These are phyloP conservation scores for Zychaea mexicana DNA, from an alignment of 371 early-diverging fungal genomes.

Conservation along the genomic window DNA sequence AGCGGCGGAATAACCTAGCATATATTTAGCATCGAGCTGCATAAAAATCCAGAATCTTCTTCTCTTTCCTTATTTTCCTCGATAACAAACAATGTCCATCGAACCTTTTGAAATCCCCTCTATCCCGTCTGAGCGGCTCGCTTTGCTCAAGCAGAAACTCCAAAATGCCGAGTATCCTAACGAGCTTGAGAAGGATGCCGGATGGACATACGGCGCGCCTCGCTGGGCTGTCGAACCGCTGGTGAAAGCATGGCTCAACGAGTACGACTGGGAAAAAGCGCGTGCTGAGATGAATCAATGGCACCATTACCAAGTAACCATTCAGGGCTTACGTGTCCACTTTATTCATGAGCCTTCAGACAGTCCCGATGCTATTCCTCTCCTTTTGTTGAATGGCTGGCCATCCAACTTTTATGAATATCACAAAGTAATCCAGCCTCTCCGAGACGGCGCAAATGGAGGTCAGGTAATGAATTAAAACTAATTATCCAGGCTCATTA, in stretches of 20 bases:
- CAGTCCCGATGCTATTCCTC: conserved; percentile 51
- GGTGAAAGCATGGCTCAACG: conserved; percentile 42
- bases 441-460: conserved; percentile 31
- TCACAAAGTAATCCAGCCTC: conserved; percentile 51
- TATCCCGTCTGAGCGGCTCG: conserved; percentile 15
- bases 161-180: conserved; percentile 23
- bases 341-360: conserved; percentile 59
- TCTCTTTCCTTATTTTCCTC: no score
- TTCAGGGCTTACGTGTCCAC: conserved; percentile 54
- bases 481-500: no score
- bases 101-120: conserved; percentile 28
- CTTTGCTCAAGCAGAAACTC: conserved; percentile 15
- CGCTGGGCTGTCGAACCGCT: conserved; percentile 45
- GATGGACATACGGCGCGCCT: conserved; percentile 55
- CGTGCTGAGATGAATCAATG: conserved; percentile 43
- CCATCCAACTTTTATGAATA: conserved; percentile 68
- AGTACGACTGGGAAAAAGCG: conserved; percentile 49
- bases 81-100: conserved; percentile 14
- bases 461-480: conserved; percentile 19
- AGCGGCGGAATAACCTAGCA: no score
- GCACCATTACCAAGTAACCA: conserved; percentile 53
- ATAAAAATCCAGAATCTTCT: no score
- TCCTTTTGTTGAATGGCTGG: conserved; percentile 70
- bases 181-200: conserved; percentile 48
- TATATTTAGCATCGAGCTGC: no score